These are phyloP conservation scores for Wickerhamiella alocasiicola DNA, from an alignment of 805 yeast genomes.

Conservation along the genomic window DNA sequence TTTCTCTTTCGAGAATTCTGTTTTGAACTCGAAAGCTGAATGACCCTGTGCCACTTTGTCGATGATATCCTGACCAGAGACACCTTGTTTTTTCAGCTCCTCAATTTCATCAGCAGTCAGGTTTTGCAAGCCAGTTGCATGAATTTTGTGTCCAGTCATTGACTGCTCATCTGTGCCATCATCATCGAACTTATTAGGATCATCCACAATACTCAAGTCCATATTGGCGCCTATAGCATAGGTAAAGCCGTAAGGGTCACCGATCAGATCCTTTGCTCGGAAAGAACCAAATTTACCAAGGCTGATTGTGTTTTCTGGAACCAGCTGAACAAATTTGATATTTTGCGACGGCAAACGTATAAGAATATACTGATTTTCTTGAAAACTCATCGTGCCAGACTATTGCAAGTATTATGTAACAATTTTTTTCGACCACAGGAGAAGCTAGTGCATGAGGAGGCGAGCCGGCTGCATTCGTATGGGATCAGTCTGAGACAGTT, in stretches of 20 bases:
- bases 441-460: too few relatives aligned
- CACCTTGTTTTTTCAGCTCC: constrained; percentile 57
- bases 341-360: constrained; percentile 74
- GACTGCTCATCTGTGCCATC: constrained; percentile 38
- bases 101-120: constrained; percentile 75
- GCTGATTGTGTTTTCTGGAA: constrained; percentile 45
- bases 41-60: constrained; percentile 74
- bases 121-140: constrained; percentile 57
- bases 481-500: too few relatives aligned
- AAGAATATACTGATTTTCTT: constrained; percentile 43
- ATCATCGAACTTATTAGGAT: constrained; percentile 20
- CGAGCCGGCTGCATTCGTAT: too few relatives aligned
- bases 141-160: constrained; percentile 55
- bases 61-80: constrained; percentile 68
- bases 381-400: constrained; percentile 3
- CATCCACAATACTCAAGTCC: constrained; percentile 23
- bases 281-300: constrained; percentile 91
- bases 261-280: constrained; percentile 58
- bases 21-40: constrained; percentile 76
- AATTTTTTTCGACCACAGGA: too few relatives aligned
- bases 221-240: constrained; percentile 63
- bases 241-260: constrained; percentile 76
- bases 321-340: constrained; percentile 56
- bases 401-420: too few relatives aligned
- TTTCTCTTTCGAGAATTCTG: constrained; percentile 81